phyloP scores from a whole-genome alignment of 2,329 filamentous ascomycete genomes.

The Scedosporium boydii region DNA sequence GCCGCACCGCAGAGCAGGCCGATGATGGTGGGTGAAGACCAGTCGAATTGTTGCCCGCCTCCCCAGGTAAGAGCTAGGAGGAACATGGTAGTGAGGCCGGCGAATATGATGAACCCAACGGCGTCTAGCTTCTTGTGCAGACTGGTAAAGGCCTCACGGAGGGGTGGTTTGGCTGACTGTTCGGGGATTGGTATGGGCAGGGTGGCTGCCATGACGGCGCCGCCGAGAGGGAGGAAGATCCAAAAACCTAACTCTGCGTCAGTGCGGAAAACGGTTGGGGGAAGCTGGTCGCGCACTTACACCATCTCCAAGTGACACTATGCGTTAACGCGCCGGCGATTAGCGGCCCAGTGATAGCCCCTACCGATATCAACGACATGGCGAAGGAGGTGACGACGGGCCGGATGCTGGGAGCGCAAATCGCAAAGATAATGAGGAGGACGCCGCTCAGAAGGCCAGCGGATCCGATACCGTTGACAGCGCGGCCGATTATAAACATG shows the following conservation, averaged over 20 bases:
- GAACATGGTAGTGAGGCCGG: conserved; percentile 32
- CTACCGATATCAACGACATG: conserved; percentile 23
- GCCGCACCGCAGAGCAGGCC: conserved; percentile 23
- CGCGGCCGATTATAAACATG: conserved; percentile 33
- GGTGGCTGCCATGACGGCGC: conserved; percentile 18
- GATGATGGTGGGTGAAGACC: conserved; percentile 20
- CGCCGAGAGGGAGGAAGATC: conserved; percentile 19
- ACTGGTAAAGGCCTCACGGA: conserved; percentile 7
- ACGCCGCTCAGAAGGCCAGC: conserved; percentile 25
- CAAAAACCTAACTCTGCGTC: conserved; percentile 9
- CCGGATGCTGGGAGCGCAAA: conserved; percentile 15
- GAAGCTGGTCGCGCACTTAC: background rate
- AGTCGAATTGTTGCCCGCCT: conserved; percentile 25
- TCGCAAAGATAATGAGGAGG: conserved; percentile 15
- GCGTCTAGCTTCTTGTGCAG: conserved; percentile 10
- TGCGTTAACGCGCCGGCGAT: conserved; percentile 32
- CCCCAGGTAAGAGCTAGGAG: conserved; percentile 41
- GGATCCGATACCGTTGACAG: conserved; percentile 29
- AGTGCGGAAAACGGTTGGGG: no score
- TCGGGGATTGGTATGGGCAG: background rate
- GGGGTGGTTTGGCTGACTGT: conserved; percentile 9
- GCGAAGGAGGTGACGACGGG: conserved; percentile 14
- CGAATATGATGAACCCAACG: conserved; percentile 21
- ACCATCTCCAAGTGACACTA: conserved; percentile 29
- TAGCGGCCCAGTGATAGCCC: conserved; percentile 36